Base-by-base conservation (phyloP, 2,329 filamentous ascomycete species). In the Cordyceps militaris region DNA sequence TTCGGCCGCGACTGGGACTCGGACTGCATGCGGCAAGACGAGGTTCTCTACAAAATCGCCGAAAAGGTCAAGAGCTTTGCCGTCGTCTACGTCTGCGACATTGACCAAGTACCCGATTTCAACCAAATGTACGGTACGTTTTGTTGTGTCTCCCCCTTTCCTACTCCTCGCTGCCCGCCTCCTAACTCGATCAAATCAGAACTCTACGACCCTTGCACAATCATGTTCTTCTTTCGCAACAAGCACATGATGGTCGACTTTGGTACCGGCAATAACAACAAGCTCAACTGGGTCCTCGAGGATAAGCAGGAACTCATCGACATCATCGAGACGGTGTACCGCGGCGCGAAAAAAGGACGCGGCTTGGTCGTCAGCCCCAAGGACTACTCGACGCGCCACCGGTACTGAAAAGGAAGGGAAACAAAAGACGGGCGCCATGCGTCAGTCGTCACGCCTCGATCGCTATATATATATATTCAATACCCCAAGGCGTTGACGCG, bases 191-290 rank as follows among this genome's bases (percentile, higher is more conserved):
- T 2, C 5, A 32, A 36, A 9, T 36, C 50, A 65, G 81, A 91
- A 70, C 79, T 92, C 6, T 92, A 94, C 77, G 89, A 99, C 70
- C 86, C 91, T 0, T 90, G 92, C 76, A 96, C 94, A 3, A 86
- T 97, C 73, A 97, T 97, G 89, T 96, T 79, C 79, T 96, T 96
- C 80, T 96, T 92, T 79, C 85, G 93, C 61, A 99, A 99, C 72
- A 99, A 99, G 73, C 91, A 97, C 75, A 97, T 97, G 85, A 96
- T 95, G 89, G 91, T 89, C 72, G 93, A 97, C 82, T 91, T 97
- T 65, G 93, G 93, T 48, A 99, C 94, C 1, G 94, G 94, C 63
- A 96, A 99, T 76, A 99, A 99, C 74, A 99, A 99, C 73, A 97
- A 97, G 73, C 79, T 97, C 65, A 97, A 97, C 71, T 96, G 91